Conservation (phyloP, 345 rosid species). For the Arabidopsis suecica region DNA sequence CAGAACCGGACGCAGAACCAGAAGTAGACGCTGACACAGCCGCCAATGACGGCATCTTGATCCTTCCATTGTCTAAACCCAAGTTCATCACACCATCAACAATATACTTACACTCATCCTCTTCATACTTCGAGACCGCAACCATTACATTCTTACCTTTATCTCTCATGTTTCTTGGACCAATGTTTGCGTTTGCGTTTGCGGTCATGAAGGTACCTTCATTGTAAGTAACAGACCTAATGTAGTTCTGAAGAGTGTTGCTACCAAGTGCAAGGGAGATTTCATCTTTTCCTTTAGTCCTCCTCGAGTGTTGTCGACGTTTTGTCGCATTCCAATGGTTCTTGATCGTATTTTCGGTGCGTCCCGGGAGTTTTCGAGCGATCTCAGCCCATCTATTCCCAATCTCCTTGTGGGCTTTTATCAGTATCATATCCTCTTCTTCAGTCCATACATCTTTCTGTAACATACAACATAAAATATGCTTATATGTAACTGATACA, state of each 20-base stretch:
- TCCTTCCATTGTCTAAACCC: not conserved
- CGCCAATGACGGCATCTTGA: not conserved
- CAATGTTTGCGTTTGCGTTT: not conserved
- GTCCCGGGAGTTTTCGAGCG: constrained; percentile 60
- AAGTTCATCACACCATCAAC: constrained; percentile 37
- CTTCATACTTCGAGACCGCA: not conserved
- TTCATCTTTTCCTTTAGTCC: constrained; percentile 44
- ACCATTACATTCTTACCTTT: constrained; percentile 21
- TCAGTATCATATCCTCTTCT: constrained; percentile 53
- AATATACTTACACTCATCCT: constrained; percentile 2
- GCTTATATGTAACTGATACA: not conserved
- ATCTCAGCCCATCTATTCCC: constrained; percentile 85
- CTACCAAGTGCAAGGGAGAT: constrained; percentile 25
- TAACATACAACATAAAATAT: constrained; percentile 12
- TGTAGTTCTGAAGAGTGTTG: constrained; percentile 43
- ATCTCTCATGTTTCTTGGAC: not conserved
- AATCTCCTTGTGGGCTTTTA: constrained; percentile 52
- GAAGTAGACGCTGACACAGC: constrained; percentile 20
- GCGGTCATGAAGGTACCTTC: not conserved
- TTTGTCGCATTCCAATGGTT: constrained; percentile 67
- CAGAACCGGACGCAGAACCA: constrained; percentile 9
- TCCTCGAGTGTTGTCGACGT: constrained; percentile 52
- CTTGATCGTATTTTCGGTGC: constrained; percentile 68
- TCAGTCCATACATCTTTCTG: constrained; percentile 82
- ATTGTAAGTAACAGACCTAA: constrained; percentile 36